phyloP scores from a whole-genome alignment of 129 eudicot genomes.

The Chrysanthemum seticuspe region DNA sequence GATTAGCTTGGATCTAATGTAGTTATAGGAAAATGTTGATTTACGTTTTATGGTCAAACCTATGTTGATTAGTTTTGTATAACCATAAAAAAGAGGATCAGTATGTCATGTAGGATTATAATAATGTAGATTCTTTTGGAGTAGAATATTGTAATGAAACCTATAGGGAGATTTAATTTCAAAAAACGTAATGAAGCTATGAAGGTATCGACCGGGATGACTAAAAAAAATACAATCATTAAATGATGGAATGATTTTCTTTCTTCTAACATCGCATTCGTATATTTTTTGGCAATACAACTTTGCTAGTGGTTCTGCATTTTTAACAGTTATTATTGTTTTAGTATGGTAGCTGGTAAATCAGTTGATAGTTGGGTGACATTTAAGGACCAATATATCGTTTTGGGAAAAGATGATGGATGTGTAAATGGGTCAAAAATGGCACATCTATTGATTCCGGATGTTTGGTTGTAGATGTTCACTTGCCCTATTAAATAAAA shows the following conservation, averaged over 20 bases:
- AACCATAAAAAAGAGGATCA: too few species aligned
- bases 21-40: not conserved
- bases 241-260: too few species aligned
- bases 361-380: conserved; percentile 75
- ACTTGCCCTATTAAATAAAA: conserved; percentile 65
- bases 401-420: conserved; percentile 28
- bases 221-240: too few species aligned
- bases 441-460: not conserved
- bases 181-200: too few species aligned
- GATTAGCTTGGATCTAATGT: not conserved
- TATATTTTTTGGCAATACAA: not conserved
- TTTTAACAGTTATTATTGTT: conserved; percentile 25
- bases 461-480: conserved; percentile 51
- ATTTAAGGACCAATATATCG: conserved; percentile 55
- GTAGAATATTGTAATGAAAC: too few species aligned
- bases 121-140: too few species aligned
- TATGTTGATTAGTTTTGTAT: too few species aligned
- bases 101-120: too few species aligned
- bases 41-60: not conserved
- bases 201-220: too few species aligned
- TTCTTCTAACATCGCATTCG: not conserved
- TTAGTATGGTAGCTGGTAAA: conserved; percentile 50
- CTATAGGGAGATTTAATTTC: too few species aligned
- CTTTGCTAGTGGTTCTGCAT: too few species aligned
- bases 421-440: not conserved